phyloP scores from a whole-genome alignment of 257 asterid species.

The Plantago elongata region DNA sequence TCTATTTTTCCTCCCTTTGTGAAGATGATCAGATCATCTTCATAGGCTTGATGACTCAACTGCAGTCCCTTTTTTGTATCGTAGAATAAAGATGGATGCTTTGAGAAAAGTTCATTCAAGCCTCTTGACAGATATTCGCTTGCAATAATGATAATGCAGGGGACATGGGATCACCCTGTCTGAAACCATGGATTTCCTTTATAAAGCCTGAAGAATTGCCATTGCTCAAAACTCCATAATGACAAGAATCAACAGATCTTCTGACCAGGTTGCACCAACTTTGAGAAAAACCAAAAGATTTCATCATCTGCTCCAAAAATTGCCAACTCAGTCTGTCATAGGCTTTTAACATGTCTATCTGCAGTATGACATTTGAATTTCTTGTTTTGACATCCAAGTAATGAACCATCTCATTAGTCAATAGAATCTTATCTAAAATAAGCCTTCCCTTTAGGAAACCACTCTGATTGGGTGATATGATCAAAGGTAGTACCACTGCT shows the following conservation, averaged over 20 bases:
- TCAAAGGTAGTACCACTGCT: background rate
- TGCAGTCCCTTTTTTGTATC: too few species aligned
- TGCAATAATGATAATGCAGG: background rate
- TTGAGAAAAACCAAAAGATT: too few species aligned
- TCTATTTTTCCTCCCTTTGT: too few species aligned
- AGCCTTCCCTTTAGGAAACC: background rate
- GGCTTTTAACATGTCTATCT: constrained; percentile 7
- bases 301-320: background rate
- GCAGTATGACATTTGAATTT: background rate
- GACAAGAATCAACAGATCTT: background rate
- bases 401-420: background rate
- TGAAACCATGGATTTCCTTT: background rate
- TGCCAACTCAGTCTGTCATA: background rate
- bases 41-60: too few species aligned
- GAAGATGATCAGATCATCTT: too few species aligned
- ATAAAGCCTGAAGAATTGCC: background rate
- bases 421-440: background rate
- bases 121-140: too few species aligned
- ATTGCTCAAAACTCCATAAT: background rate
- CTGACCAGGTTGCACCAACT: background rate
- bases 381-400: background rate
- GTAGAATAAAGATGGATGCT: too few species aligned
- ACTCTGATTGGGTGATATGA: background rate
- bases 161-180: background rate
- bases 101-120: background rate